These are phyloP conservation scores for Tetracentron sinense DNA, from an alignment of 164 flowering plant species.

Conservation along the genomic window DNA sequence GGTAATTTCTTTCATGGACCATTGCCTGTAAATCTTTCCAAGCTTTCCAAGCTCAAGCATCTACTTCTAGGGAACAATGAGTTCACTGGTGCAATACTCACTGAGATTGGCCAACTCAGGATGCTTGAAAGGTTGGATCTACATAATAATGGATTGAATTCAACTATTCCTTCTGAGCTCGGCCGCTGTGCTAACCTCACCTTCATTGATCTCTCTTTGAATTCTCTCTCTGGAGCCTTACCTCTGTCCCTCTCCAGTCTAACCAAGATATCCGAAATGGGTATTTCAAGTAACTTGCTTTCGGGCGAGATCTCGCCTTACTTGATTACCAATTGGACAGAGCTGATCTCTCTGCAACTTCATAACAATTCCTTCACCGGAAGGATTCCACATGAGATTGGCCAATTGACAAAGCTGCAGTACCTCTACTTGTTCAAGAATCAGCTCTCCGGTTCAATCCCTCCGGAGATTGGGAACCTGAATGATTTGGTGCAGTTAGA, in stretches of 20 bases:
- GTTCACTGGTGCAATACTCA: constrained; percentile 37
- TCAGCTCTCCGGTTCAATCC: constrained; percentile 6
- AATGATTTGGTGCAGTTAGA: constrained; percentile 15
- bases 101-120: constrained; percentile 29
- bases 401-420: background rate
- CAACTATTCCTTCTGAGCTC: constrained; percentile 50
- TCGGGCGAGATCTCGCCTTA: constrained; percentile 34
- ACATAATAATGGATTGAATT: constrained; percentile 17
- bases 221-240: constrained; percentile 34
- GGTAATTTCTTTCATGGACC: too few species aligned
- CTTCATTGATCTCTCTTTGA: constrained; percentile 37
- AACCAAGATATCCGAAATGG: constrained; percentile 26
- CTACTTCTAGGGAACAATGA: constrained; percentile 31
- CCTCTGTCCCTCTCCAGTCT: constrained; percentile 45
- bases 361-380: constrained; percentile 13
- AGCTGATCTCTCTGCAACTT: constrained; percentile 35
- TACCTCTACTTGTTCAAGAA: background rate
- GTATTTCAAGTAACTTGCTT: constrained; percentile 35
- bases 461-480: constrained; percentile 7
- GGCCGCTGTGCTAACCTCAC: constrained; percentile 44
- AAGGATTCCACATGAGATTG: background rate
- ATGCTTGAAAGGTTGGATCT: constrained; percentile 31
- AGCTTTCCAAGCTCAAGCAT: constrained; percentile 37
- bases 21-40: constrained; percentile 32
- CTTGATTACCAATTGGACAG: constrained; percentile 30